phyloP scores from a whole-genome alignment of 768 basidiomycete genomes.

The Hericium coralloides region DNA sequence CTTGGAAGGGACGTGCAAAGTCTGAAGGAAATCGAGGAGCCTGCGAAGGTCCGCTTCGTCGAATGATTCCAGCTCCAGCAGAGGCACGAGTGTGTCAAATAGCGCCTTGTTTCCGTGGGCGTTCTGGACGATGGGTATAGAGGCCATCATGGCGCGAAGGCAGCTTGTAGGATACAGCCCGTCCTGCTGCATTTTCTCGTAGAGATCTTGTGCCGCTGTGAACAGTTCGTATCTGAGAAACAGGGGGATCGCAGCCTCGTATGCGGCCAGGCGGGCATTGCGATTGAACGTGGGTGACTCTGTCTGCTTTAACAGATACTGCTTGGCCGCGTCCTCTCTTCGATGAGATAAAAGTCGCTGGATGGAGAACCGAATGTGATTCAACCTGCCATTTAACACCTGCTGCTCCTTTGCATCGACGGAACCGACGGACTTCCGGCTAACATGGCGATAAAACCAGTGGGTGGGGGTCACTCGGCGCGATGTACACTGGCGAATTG shows the following conservation, averaged over 20 bases:
- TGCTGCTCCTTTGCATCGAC: neutral
- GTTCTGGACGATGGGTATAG: slow-evolving; percentile 22
- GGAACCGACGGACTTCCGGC: neutral
- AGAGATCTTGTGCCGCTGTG: slow-evolving; percentile 30
- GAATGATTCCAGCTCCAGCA: slow-evolving; percentile 17
- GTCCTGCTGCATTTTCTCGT: slow-evolving; percentile 32
- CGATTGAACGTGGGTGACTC: neutral
- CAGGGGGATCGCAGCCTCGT: slow-evolving; percentile 29
- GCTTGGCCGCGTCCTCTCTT: neutral
- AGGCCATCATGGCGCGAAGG: slow-evolving; percentile 34
- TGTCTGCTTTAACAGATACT: neutral
- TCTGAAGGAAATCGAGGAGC: slow-evolving; percentile 23
- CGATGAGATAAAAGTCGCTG: neutral
- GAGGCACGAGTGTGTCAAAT: slow-evolving; percentile 13
- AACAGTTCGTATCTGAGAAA: slow-evolving; percentile 32
- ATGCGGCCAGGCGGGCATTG: slow-evolving; percentile 15
- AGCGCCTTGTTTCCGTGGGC: slow-evolving; percentile 13
- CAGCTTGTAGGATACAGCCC: slow-evolving; percentile 28
- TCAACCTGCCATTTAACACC: neutral
- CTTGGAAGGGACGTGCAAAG: slow-evolving; percentile 2
- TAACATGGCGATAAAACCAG: neutral
- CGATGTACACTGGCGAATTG: neutral
- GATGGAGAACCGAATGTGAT: neutral
- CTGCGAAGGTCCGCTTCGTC: slow-evolving; percentile 19
- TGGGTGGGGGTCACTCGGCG: neutral